phyloP scores from a whole-genome alignment of 169 alveolate species.

The Cryptosporidium muris region DNA sequence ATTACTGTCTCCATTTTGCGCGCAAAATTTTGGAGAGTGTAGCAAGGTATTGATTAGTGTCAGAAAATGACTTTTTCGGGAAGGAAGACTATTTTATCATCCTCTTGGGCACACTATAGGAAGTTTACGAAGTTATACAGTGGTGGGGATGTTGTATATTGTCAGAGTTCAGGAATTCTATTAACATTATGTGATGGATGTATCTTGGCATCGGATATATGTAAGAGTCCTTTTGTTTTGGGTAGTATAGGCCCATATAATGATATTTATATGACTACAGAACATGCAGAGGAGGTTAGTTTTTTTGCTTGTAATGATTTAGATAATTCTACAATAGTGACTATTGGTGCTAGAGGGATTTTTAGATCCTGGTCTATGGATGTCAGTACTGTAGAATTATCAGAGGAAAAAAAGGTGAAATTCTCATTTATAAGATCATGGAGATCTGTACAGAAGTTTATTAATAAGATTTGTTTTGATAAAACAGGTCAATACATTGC shows the following conservation, averaged over 20 bases:
- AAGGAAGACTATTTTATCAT: neutral
- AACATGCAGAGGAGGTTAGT: slow-evolving; percentile 47
- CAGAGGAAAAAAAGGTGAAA: neutral
- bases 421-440: slow-evolving; percentile 48
- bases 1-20: too few relatives aligned
- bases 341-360: slow-evolving; percentile 52
- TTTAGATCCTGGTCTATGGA: slow-evolving; percentile 50
- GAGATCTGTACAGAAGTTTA: slow-evolving; percentile 41
- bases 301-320: slow-evolving; percentile 11
- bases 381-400: slow-evolving; percentile 8
- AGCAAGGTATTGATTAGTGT: too few relatives aligned
- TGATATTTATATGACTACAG: slow-evolving; percentile 24
- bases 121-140: slow-evolving; percentile 38
- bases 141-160: slow-evolving; percentile 64
- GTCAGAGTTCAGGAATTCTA: neutral
- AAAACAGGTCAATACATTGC: slow-evolving; percentile 60
- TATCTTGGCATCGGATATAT: slow-evolving; percentile 21
- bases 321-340: slow-evolving; percentile 2
- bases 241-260: slow-evolving; percentile 57
- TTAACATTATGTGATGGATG: slow-evolving; percentile 60
- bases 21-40: too few relatives aligned
- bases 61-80: too few relatives aligned
- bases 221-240: slow-evolving; percentile 44
- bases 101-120: slow-evolving; percentile 48
- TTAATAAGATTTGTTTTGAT: slow-evolving; percentile 43